A percentile compares a stretch with the other conserved stretches of the same genome.
Evolutionary conservation across 23 red algal species (phyloP).

Genomic region (Gracilaria domingensis): DNA sequence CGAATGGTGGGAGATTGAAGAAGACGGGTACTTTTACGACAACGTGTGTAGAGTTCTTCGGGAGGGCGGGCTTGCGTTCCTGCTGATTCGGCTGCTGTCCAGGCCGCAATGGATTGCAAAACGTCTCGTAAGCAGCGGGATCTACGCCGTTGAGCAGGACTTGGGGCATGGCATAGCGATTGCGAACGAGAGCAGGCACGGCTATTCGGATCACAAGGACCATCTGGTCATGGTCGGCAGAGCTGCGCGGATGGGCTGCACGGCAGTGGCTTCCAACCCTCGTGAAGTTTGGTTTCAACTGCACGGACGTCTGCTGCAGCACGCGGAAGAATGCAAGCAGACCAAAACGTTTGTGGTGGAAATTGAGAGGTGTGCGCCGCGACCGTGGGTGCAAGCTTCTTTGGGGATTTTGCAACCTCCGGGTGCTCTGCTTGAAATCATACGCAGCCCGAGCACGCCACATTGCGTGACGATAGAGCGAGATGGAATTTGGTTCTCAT

Average conservation of each 20-base stretch:
- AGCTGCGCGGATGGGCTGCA: too few relatives aligned
- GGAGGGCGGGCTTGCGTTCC: neutral
- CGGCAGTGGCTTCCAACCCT: too few relatives aligned
- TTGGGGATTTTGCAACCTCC: slow-evolving; percentile 30
- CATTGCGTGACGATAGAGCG: neutral
- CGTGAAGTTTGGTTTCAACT: too few relatives aligned
- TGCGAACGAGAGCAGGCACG: too few relatives aligned
- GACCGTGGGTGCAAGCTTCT: too few relatives aligned
- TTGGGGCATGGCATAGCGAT: too few relatives aligned
- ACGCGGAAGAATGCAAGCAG: slow-evolving; percentile 2
- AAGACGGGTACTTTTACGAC: slow-evolving; percentile 15
- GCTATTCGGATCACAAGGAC: too few relatives aligned
- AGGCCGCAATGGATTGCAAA: too few relatives aligned
- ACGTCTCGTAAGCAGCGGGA: too few relatives aligned
- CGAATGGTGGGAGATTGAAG: slow-evolving; percentile 26
- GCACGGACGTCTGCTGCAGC: slow-evolving; percentile 14
- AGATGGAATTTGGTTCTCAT: too few relatives aligned
- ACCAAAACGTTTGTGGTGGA: slow-evolving; percentile 17
- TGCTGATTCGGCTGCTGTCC: slow-evolving; percentile 18
- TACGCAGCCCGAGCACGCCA: neutral
- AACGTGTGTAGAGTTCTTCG: slow-evolving; percentile 25
- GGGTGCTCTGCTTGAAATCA: neutral
- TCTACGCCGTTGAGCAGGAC: too few relatives aligned
- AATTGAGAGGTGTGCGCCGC: slow-evolving; percentile 14
- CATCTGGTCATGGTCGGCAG: too few relatives aligned